Base-by-base conservation (phyloP, 2,329 filamentous ascomycete genomes). In the Fusarium sp. region DNA sequence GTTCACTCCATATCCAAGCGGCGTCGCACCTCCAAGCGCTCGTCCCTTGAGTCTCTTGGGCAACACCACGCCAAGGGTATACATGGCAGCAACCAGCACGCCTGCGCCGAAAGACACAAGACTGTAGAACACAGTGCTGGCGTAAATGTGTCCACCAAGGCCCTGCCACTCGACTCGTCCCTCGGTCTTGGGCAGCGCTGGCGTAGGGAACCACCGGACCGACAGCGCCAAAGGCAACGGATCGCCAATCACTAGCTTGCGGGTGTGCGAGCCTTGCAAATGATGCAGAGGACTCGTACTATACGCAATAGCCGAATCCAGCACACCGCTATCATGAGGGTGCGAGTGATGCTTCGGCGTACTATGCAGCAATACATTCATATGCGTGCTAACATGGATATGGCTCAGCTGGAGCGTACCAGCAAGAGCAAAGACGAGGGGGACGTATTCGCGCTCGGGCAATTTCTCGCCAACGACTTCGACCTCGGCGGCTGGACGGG, bases 371-470 rank as follows among this genome's bases (percentile, higher is more conserved):
- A 98, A 84, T 65, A 98, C 90, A 78, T 98, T 98, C 79, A 98
- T 86, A 76, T 93, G 90, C 7, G 94, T 95, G 76, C 92, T 92
- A 71, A 99, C 89, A 81, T 98, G 96, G 73, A 99, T 85, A 80
- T 98, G 96, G 78, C 90, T 94, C 51, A 91, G 84, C 81, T 99
- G 94, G 21, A 98, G 85, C 0, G 93, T 97, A 3, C 96, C 96
- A 14, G 94, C 92, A 19, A 99, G 83, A 4, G 94, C 94, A 69
- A 99, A 93, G 8, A 97, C 92, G 38, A 97, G 85, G 1, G 95
- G 94, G 15, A 95, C 92, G 81, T 92, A 94, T 76, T 90, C 87
- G 57, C 84, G 84, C 59, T 80, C 80, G 36, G 81, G 79, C 2
- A 80, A 80, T 67, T 79, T 79, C 77, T 85, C 85, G 77, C 85